These are phyloP conservation scores for Neltuma alba DNA, from an alignment of 306 rosid species.

Conservation along the genomic window DNA sequence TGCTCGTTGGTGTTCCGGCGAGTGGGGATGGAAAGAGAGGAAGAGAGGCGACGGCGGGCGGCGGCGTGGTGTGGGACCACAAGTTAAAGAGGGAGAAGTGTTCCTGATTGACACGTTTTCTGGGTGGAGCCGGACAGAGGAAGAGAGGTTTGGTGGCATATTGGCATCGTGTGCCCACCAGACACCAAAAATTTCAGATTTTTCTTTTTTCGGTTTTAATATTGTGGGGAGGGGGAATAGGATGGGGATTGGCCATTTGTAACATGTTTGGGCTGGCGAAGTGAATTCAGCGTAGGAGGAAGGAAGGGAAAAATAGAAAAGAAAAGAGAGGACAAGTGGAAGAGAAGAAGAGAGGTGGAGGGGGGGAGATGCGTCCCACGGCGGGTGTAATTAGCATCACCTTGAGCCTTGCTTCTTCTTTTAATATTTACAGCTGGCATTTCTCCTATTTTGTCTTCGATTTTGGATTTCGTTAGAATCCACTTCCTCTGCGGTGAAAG, in stretches of 20 bases:
- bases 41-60: conserved; percentile 10
- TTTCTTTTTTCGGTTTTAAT: background rate
- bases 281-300: background rate
- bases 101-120: conserved; percentile 15
- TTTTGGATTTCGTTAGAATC: too few relatives aligned
- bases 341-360: too few relatives aligned
- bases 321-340: background rate
- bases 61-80: conserved; percentile 26
- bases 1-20: conserved; percentile 27
- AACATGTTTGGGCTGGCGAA: background rate
- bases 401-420: too few relatives aligned
- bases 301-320: background rate
- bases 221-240: background rate
- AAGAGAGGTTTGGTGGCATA: background rate
- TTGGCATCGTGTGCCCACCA: background rate
- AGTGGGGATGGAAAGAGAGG: conserved; percentile 4
- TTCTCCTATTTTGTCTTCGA: too few relatives aligned
- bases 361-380: too few relatives aligned
- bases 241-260: background rate
- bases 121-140: background rate
- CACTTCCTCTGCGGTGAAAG: too few relatives aligned
- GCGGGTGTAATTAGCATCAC: too few relatives aligned
- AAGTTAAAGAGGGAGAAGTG: background rate
- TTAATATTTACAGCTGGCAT: too few relatives aligned
- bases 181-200: background rate